A percentile compares a stretch with the other conserved stretches of the same genome.
Evolutionary conservation across 1,139 yeast species (phyloP).

Genomic region (Saccharomyces hybrid): DNA sequence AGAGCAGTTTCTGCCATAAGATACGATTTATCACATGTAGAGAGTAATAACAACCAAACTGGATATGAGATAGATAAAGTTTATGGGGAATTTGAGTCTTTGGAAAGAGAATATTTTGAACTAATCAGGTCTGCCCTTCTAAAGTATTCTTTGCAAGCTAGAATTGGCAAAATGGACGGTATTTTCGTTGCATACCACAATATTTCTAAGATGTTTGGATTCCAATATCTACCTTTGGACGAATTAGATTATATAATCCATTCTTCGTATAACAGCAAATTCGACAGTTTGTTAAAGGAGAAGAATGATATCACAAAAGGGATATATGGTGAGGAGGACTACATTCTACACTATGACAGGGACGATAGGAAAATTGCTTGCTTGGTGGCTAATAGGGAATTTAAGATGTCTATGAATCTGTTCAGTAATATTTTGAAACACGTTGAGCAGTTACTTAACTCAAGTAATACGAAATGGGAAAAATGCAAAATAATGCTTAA

Average conservation of each 20-base stretch:
- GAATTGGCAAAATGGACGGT: slow-evolving; percentile 97
- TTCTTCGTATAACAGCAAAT: slow-evolving; percentile 27
- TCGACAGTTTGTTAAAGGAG: slow-evolving; percentile 20
- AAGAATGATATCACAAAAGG: slow-evolving; percentile 31
- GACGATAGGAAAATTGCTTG: slow-evolving; percentile 35
- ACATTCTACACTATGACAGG: slow-evolving; percentile 18
- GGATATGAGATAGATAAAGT: slow-evolving; percentile 59
- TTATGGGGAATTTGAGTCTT: slow-evolving; percentile 65
- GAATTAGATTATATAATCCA: slow-evolving; percentile 62
- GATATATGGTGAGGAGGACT: slow-evolving; percentile 22
- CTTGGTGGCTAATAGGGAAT: slow-evolving; percentile 63
- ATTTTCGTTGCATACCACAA: slow-evolving; percentile 89
- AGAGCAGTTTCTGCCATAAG: slow-evolving; percentile 86
- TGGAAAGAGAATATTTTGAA: slow-evolving; percentile 72
- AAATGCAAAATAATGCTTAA: slow-evolving; percentile 24
- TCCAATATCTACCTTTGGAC: slow-evolving; percentile 72
- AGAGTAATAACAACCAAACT: slow-evolving; percentile 44
- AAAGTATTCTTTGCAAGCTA: slow-evolving; percentile 83
- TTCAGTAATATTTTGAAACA: slow-evolving; percentile 47
- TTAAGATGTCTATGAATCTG: slow-evolving; percentile 53
- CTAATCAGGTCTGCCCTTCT: slow-evolving; percentile 67
- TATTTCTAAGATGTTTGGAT: slow-evolving; percentile 73
- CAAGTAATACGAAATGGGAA: slow-evolving; percentile 16
- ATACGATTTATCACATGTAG: slow-evolving; percentile 63
- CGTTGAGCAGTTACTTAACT: slow-evolving; percentile 29